Evolutionary conservation across 768 basidiomycete genomes (phyloP), one percentile per base, ranked within the genome.

Genomic region (Amanita muscaria): DNA sequence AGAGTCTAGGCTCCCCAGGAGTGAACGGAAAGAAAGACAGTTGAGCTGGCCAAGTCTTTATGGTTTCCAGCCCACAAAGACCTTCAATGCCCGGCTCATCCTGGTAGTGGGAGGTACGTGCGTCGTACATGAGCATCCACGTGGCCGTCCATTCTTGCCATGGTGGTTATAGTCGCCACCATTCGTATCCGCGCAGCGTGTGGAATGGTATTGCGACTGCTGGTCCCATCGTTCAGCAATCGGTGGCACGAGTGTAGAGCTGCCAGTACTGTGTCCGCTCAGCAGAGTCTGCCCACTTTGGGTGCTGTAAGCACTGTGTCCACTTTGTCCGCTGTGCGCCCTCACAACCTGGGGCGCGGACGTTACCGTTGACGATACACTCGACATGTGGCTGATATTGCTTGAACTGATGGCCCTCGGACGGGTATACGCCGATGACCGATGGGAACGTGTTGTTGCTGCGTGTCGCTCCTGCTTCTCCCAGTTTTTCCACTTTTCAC

Each of bases 1-100:
- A 15, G 12, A 32, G 10, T 32, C n/a, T n/a, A n/a, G n/a, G n/a
- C n/a, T n/a, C n/a, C n/a, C n/a, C n/a, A n/a, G n/a, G n/a, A n/a
- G n/a, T n/a, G n/a, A n/a, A n/a, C n/a, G 3, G 43, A 16, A 27
- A 35, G 16, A 27, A 16, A 36, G 36, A 22, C n/a, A 25, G 19
- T 23, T 23, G 6, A 24, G 12, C 34, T 10, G 2, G n/a, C n/a
- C 9, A 44, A 3, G 8, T n/a, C 47, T 41, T n/a, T 49, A 42
- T 12, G 56, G 43, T 43, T 80, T 81, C 76, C 79, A 77, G 40
- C 75, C 77, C 10, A 74, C 72, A 53, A 75, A 76, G 6, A 74
- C 69, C 30, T 72, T 68, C 47, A 77, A 59, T 12, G 69, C 67
- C 38, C 79, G 68, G 58, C 78, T 76, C n/a, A 76, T 59, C 44